Base-by-base conservation (phyloP, 129 eudicot genomes). In the Lactuca sativa region DNA sequence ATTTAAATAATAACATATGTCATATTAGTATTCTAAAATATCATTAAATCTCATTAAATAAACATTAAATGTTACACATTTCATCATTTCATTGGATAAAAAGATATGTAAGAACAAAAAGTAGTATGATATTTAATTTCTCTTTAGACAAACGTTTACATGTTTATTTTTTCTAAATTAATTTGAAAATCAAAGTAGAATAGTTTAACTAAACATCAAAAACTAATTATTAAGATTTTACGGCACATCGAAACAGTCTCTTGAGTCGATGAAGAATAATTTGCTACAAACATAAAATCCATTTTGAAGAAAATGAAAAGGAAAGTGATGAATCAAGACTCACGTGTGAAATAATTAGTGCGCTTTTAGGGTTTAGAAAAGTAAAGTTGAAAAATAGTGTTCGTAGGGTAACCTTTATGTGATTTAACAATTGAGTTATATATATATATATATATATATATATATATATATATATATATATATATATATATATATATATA, bases 261-360 rank as follows among this genome's bases (percentile, higher is more conserved):
- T 59, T 59, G 2, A 52, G 64, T 64, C 44, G 53, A 52, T 43
- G 67, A 67, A 38, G 69, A 54, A 67, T 75, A 59, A 59, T 74
- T 75, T 66, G 36, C 21, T 13, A 25, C 25, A 36, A 36, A 34
- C 9, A 40, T 7, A 40, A 40, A 59, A 59, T 51, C 62, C 41
- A 60, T 48, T 31, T 38, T 76, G 47, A 40, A 44, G 56, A 67
- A 67, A 21, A 75, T 25, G n/a, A 34, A 59, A 75, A 49, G 68
- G 64, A 58, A 67, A 67, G 36, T 49, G 62, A 64, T 52, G 61
- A 76, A 60, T 76, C 13, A 52, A 68, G 70, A 61, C 70, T 69
- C 80, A 68, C 80, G 80, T 76, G 80, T 76, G 80, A 76, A 61
- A 76, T 76, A 61, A 76, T 69, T 61, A 76, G 33, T 53, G 74